These are phyloP conservation scores for Sclerotiophoma versabilis DNA, from an alignment of 2,329 filamentous ascomycete genomes.

Conservation along the genomic window DNA sequence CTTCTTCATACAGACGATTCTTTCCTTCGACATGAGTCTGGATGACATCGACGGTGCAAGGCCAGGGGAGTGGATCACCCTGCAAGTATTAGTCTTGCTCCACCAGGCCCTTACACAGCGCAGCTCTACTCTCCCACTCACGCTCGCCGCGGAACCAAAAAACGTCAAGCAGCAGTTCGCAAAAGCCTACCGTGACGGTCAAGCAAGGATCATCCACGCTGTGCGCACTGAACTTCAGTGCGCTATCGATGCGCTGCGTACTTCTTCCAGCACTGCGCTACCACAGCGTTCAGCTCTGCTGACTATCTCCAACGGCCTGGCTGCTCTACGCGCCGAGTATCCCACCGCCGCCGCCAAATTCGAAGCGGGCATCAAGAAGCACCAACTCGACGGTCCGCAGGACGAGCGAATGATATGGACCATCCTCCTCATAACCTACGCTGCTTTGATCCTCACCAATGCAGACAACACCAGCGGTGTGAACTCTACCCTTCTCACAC, in stretches of 20 bases:
- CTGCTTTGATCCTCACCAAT: slow-evolving; percentile 22
- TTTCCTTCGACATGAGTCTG: slow-evolving; percentile 27
- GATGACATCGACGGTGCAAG: slow-evolving; percentile 16
- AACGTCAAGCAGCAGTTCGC: slow-evolving; percentile 53
- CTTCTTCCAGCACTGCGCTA: slow-evolving; percentile 1
- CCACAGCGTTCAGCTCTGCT: slow-evolving; percentile 20
- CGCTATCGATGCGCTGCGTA: slow-evolving; percentile 16
- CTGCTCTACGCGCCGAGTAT: slow-evolving; percentile 19
- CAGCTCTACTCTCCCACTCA: slow-evolving; percentile 27
- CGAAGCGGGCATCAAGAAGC: slow-evolving; percentile 18
- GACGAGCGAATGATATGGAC: slow-evolving; percentile 32
- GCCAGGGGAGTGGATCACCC: slow-evolving; percentile 28
- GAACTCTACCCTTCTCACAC: slow-evolving; percentile 11
- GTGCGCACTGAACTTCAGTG: slow-evolving; percentile 32
- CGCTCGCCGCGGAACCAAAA: neutral
- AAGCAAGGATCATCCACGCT: slow-evolving; percentile 41
- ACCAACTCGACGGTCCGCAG: slow-evolving; percentile 15
- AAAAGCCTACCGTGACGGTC: slow-evolving; percentile 53
- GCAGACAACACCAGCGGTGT: neutral
- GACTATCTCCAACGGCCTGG: slow-evolving; percentile 21
- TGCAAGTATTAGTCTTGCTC: slow-evolving; percentile 32
- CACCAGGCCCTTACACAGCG: slow-evolving; percentile 35
- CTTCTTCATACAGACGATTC: slow-evolving; percentile 38
- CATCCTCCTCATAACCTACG: slow-evolving; percentile 29
- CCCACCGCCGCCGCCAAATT: slow-evolving; percentile 18